These are phyloP conservation scores for Combretum micranthum DNA, from an alignment of 345 rosid genomes.

Conservation along the genomic window DNA sequence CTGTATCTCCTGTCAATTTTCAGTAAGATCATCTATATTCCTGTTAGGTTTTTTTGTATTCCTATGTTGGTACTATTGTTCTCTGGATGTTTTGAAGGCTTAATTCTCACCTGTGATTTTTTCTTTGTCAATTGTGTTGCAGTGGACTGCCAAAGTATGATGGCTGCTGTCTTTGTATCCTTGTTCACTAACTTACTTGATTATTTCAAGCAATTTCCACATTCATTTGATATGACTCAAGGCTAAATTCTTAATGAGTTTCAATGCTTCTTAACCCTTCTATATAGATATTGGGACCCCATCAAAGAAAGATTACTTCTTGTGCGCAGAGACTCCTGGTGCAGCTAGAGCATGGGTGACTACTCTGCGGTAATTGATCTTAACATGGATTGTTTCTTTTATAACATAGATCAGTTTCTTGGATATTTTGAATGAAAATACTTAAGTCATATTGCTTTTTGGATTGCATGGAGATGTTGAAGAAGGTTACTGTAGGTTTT, in stretches of 20 bases:
- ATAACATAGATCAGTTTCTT: too few species aligned
- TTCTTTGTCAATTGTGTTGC: conserved; percentile 19
- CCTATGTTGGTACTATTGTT: too few species aligned
- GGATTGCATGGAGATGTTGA: too few species aligned
- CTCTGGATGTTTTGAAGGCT: conserved; percentile 10
- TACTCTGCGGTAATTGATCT: conserved; percentile 66
- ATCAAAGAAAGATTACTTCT: conserved; percentile 90
- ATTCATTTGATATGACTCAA: too few species aligned
- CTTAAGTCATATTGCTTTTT: too few species aligned
- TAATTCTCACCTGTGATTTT: conserved; percentile 4
- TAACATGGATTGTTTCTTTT: not conserved
- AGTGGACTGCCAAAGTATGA: conserved; percentile 96
- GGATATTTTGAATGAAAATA: too few species aligned
- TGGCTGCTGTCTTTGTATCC: conserved; percentile 99
- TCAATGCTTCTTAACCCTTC: conserved; percentile 30
- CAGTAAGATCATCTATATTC: conserved; percentile 44
- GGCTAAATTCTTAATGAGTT: not conserved
- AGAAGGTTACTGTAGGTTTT: too few species aligned
- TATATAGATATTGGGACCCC: conserved; percentile 89
- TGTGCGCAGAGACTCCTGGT: conserved; percentile 95
- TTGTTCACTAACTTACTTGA: not conserved
- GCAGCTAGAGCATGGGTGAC: conserved; percentile 98
- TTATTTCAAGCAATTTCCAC: not conserved
- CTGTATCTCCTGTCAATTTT: conserved; percentile 89
- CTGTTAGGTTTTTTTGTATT: conserved; percentile 1